A percentile compares a stretch with the other conserved stretches of the same genome.
Evolutionary conservation across 192 early-diverging fungal genomes (phyloP).

Genomic region (Gonapodya prolifera): DNA sequence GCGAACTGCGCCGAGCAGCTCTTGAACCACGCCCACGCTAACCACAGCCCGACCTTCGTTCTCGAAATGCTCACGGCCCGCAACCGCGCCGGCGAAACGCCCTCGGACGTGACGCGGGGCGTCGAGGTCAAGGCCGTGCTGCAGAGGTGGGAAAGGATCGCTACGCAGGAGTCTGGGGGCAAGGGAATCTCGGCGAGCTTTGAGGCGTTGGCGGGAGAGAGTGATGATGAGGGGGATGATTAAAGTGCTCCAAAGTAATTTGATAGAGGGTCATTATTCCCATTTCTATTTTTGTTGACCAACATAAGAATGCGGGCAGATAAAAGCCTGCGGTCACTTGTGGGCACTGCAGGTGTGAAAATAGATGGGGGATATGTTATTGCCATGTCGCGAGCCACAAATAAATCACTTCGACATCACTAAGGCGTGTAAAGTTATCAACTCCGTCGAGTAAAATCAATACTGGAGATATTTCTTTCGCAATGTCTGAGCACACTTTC

Average conservation of each 20-base stretch:
- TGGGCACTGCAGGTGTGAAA: no score
- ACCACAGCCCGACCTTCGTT: not conserved
- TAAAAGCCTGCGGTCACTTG: no score
- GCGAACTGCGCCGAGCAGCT: conserved; percentile 9
- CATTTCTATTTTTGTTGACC: no score
- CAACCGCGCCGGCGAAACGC: not conserved
- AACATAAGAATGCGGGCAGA: no score
- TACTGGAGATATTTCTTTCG: no score
- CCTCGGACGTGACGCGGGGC: not conserved
- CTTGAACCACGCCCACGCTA: conserved; percentile 3
- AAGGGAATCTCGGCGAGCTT: not conserved
- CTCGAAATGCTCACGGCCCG: not conserved
- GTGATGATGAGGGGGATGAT: not conserved
- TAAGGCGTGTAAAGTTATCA: no score
- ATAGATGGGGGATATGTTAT: no score
- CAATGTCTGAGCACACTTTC: no score
- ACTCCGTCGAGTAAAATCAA: no score
- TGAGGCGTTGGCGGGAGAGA: not conserved
- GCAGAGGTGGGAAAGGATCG: not conserved
- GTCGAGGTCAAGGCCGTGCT: not conserved
- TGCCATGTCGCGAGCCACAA: no score
- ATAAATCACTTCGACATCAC: no score
- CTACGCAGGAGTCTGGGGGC: not conserved
- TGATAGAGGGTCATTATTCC: no score
- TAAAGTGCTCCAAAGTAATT: not conserved